Evolutionary conservation across 163 green algal species (phyloP).

Genomic region (Scenedesmus sp.): DNA sequence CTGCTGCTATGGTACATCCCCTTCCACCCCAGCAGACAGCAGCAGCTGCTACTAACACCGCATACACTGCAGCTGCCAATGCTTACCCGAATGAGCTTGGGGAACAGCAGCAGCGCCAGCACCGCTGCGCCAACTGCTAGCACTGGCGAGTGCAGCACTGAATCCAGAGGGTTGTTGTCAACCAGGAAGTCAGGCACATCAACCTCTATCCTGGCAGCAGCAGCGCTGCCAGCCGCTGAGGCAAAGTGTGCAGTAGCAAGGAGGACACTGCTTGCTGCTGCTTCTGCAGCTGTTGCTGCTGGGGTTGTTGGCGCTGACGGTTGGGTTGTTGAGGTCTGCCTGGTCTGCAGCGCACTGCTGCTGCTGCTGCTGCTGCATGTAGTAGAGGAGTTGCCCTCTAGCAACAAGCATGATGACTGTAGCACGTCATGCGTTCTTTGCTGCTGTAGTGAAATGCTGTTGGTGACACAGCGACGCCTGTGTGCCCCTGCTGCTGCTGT

Average conservation of each 20-base stretch:
- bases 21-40: too few relatives aligned
- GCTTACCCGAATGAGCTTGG: slow-evolving; percentile 34
- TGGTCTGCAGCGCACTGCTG: background rate
- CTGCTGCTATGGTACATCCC: background rate
- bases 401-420: too few relatives aligned
- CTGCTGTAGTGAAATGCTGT: background rate
- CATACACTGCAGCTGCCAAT: background rate
- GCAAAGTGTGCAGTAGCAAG: background rate
- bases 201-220: slow-evolving; percentile 23
- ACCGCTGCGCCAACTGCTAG: slow-evolving; percentile 26
- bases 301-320: background rate
- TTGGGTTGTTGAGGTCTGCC: too few relatives aligned
- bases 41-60: background rate
- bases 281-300: background rate
- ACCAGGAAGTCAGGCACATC: slow-evolving; percentile 29
- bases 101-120: slow-evolving; percentile 36
- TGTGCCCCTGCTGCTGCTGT: background rate
- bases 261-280: too few relatives aligned
- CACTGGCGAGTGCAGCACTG: slow-evolving; percentile 30
- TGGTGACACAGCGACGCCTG: background rate
- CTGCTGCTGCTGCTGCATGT: background rate
- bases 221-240: background rate
- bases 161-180: background rate
- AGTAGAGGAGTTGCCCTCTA: background rate
- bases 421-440: too few relatives aligned